Evolutionary conservation across 106 monocot genomes (phyloP).

Genomic region (Dendrobium nobile): DNA sequence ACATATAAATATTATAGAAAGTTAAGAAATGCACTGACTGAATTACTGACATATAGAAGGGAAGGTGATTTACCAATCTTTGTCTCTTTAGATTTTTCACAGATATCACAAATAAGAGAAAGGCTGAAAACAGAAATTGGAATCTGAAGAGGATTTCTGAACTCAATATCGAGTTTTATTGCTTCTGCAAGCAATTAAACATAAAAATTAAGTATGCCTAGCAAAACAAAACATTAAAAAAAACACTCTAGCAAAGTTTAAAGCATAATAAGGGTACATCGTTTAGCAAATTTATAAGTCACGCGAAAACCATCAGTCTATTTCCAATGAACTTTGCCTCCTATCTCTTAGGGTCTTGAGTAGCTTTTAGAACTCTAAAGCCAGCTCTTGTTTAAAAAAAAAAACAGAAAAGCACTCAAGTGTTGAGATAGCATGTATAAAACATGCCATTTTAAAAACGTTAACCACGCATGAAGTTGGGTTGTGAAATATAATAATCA

Average conservation of each 20-base stretch:
- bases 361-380: neutral
- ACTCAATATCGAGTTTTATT: conserved; percentile 62
- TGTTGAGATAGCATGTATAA: neutral
- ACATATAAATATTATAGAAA: neutral
- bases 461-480: neutral
- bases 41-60: conserved; percentile 4
- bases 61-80: conserved; percentile 29
- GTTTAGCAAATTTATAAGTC: neutral
- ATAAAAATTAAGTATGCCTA: conserved; percentile 1
- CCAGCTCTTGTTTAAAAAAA: neutral
- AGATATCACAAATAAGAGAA: conserved; percentile 73
- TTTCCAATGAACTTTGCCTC: neutral
- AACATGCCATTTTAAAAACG: neutral
- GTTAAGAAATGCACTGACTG: neutral
- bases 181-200: conserved; percentile 61
- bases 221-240: neutral
- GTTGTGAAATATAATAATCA: neutral
- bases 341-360: neutral
- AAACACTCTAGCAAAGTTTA: neutral
- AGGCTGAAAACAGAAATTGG: conserved; percentile 60
- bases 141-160: conserved; percentile 88
- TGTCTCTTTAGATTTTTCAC: conserved; percentile 29
- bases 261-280: neutral
- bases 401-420: neutral
- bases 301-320: neutral